Base-by-base conservation (phyloP, 345 rosid genomes). In the Erodium maritimum region DNA sequence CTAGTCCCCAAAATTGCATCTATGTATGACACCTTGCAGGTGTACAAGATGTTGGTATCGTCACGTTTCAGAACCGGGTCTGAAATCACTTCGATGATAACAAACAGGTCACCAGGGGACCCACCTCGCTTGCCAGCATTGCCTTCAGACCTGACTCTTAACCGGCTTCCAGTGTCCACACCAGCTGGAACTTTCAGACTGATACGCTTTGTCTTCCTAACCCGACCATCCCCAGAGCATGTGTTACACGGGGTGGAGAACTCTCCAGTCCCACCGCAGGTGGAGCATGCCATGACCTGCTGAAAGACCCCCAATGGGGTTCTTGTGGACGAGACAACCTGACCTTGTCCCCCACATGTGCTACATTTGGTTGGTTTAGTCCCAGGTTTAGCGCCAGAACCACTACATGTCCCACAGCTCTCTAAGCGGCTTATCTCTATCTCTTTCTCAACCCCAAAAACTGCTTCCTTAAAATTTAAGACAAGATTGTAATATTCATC, bases 341-440 rank as follows among this genome's bases (percentile, higher is more conserved):
- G 99, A 45, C 99, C 99, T 75, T 90, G 99, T 9, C 99, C 99
- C 12, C 99, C 91, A 17, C 99, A 90, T 1, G 96, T 82, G 55
- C 73, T 82, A 64, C 99, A 90, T 57, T 65, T 94, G 19, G 88
- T 75, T 42, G 99, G 82, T 60, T 72, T 74, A 53, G 96, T 89
- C 65, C 97, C 97, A 0, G 88, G 79, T 71, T 87, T 94, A 17
- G 95, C 96, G 5, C 99, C 96, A 3, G 97, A 87, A 42, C 99
- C 99, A 65, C 78, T 69, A 67, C 97, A 94, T 52, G 90, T 87
- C 50, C 79, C 84, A 50, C 99, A 94, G 67, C 56, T 79, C 79
- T 93, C 99, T 3, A 93, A 84, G 8, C 97, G 82, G 14, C 88
- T 79, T 64, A 90, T 80, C 80, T 93, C 97, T 50, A 93, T 93